Conservation (phyloP, 2,329 filamentous ascomycete species). For the Curvularia verruculosa region DNA sequence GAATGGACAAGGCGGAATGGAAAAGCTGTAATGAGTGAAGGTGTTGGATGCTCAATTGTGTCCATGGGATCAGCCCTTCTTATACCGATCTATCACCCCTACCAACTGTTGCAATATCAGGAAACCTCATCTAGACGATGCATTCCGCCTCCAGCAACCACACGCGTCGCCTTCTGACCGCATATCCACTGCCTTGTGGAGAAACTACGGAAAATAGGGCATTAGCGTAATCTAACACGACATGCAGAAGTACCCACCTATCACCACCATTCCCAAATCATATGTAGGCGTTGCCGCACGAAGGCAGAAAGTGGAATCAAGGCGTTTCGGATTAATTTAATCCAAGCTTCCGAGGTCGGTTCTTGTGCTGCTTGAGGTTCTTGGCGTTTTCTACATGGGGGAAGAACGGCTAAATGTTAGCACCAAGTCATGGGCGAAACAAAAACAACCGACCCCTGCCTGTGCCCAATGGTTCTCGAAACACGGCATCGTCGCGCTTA, state of each 20-base stretch:
- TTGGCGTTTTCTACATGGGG: neutral
- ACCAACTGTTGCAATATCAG: slow-evolving; percentile 3
- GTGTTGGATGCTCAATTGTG: neutral
- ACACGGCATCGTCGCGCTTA: neutral
- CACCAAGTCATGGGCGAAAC: slow-evolving; percentile 11
- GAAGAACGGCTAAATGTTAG: slow-evolving; percentile 2
- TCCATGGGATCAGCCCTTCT: slow-evolving; percentile 1
- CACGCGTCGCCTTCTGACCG: neutral
- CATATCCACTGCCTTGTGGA: slow-evolving; percentile 1
- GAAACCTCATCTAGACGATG: neutral
- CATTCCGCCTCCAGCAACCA: neutral
- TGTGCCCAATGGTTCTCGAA: neutral
- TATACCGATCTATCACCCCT: slow-evolving; percentile 8
- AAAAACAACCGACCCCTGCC: slow-evolving; percentile 12
- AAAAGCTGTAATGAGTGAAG: slow-evolving; percentile 2
- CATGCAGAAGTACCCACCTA: neutral
- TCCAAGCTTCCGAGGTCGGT: slow-evolving; percentile 25
- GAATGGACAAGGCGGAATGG: neutral
- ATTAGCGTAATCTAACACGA: slow-evolving; percentile 1
- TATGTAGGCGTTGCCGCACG: neutral
- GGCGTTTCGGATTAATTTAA: slow-evolving; percentile 21
- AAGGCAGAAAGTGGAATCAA: neutral
- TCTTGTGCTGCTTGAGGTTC: slow-evolving; percentile 18
- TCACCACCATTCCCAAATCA: neutral
- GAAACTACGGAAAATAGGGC: neutral